Percentiles rank a stretch among this genome's conserved stretches.
Conservation (phyloP, 306 rosid genomes). For the Betula pendula region DNA sequence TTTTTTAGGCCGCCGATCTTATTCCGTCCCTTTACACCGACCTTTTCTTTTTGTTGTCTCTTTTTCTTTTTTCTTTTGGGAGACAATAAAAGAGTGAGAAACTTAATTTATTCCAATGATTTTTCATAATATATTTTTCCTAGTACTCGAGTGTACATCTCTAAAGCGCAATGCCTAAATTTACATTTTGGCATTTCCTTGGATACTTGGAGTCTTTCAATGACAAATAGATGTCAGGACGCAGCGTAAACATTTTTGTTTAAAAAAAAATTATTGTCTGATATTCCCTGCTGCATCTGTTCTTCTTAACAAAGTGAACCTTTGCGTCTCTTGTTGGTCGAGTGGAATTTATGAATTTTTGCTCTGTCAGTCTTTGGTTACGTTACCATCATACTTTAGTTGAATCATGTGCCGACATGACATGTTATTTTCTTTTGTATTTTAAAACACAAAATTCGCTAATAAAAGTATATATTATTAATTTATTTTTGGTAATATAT, state of each 20-base stretch:
- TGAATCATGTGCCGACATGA: too few species aligned
- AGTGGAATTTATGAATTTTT: too few species aligned
- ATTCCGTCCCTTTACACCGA: too few species aligned
- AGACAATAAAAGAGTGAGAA: not conserved
- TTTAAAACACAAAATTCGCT: too few species aligned
- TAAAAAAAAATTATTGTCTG: too few species aligned
- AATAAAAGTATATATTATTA: too few species aligned
- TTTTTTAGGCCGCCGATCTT: too few species aligned
- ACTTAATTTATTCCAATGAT: not conserved
- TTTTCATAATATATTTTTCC: not conserved
- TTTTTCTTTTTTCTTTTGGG: not conserved
- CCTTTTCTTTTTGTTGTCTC: not conserved
- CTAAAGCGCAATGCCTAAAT: not conserved
- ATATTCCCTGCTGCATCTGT: not conserved
- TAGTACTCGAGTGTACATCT: not conserved
- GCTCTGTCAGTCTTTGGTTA: too few species aligned
- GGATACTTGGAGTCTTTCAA: slow-evolving; percentile 6
- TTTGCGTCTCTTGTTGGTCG: too few species aligned
- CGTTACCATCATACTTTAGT: too few species aligned
- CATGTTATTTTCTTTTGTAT: too few species aligned
- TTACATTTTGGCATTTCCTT: slow-evolving; percentile 22
- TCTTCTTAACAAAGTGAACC: not conserved
- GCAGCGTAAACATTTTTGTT: not conserved
- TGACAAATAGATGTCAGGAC: not conserved
- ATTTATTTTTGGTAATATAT: too few species aligned